phyloP scores from a whole-genome alignment of 257 asterid genomes.

The Nicotiana knightiana region DNA sequence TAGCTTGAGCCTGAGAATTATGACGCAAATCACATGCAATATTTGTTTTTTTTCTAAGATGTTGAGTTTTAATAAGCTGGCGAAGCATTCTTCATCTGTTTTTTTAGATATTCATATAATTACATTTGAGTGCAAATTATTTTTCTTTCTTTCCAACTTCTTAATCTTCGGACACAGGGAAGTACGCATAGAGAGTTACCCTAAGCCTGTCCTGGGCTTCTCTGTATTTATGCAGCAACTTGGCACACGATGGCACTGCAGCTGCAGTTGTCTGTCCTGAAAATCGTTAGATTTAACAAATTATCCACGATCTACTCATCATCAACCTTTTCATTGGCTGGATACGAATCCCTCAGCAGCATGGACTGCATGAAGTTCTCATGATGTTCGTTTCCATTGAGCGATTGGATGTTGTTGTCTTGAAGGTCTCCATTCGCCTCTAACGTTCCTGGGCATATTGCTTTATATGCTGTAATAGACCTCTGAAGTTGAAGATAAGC shows the following conservation, averaged over 20 bases:
- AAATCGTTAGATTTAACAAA: conserved; percentile 27
- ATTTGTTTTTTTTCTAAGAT: not conserved
- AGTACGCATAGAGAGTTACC: conserved; percentile 6
- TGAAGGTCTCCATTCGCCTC: conserved; percentile 36
- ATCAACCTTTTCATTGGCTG: conserved; percentile 30
- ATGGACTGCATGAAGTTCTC: conserved; percentile 41
- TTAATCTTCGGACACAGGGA: not conserved
- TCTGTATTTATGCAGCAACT: conserved; percentile 38
- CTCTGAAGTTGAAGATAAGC: not conserved
- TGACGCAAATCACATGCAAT: not conserved
- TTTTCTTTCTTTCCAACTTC: not conserved
- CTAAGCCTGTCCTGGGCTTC: conserved; percentile 32
- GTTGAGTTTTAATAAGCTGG: not conserved
- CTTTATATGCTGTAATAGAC: not conserved
- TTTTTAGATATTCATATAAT: not conserved
- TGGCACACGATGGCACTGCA: conserved; percentile 56
- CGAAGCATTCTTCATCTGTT: not conserved
- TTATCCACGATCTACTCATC: conserved; percentile 50
- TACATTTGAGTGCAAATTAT: not conserved
- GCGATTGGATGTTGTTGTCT: conserved; percentile 20
- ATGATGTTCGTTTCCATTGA: conserved; percentile 14
- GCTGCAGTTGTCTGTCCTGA: conserved; percentile 43
- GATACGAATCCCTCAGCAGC: conserved; percentile 33
- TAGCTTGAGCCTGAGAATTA: not conserved
- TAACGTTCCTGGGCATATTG: conserved; percentile 30